phyloP scores from a whole-genome alignment of 2,329 filamentous ascomycete species.

The Alternaria longipes region DNA sequence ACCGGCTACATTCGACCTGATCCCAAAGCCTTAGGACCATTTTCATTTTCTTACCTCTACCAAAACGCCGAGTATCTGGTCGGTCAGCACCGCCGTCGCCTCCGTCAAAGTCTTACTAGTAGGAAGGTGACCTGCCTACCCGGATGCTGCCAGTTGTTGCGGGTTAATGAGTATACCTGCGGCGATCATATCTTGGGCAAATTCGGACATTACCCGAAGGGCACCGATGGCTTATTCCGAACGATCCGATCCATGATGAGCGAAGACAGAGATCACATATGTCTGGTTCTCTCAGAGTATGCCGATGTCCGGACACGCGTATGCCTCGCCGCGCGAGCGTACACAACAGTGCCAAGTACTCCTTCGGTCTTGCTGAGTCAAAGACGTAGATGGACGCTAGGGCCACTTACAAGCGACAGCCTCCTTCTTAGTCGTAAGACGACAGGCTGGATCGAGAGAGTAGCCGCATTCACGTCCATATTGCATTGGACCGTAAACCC shows the following conservation, averaged over 20 bases:
- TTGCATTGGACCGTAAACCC: conserved; percentile 7
- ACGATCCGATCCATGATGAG: conserved; percentile 14
- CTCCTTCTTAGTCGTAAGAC: conserved; percentile 7
- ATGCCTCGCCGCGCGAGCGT: conserved; percentile 10
- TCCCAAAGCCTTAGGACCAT: neutral
- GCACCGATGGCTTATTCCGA: conserved; percentile 11
- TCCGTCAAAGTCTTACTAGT: conserved; percentile 14
- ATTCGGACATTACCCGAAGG: conserved; percentile 10
- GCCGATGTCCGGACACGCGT: conserved; percentile 8
- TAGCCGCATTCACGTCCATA: conserved; percentile 7
- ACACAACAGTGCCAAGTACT: neutral
- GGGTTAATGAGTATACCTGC: conserved; percentile 4
- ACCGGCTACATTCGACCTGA: conserved; percentile 12
- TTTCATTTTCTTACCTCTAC: conserved; percentile 6
- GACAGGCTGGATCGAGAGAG: conserved; percentile 11
- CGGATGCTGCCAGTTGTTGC: conserved; percentile 10
- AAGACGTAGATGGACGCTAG: conserved; percentile 13
- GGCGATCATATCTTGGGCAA: conserved; percentile 9
- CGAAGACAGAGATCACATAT: conserved; percentile 15
- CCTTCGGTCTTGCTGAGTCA: conserved; percentile 15
- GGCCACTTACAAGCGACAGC: conserved; percentile 13
- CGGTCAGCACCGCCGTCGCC: conserved; percentile 11
- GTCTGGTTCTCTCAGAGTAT: conserved; percentile 10
- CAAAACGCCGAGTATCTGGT: conserved; percentile 16
- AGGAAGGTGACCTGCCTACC: conserved; percentile 12